Conservation (phyloP, 371 early-diverging fungal species). For the Rhizopus sp. region DNA sequence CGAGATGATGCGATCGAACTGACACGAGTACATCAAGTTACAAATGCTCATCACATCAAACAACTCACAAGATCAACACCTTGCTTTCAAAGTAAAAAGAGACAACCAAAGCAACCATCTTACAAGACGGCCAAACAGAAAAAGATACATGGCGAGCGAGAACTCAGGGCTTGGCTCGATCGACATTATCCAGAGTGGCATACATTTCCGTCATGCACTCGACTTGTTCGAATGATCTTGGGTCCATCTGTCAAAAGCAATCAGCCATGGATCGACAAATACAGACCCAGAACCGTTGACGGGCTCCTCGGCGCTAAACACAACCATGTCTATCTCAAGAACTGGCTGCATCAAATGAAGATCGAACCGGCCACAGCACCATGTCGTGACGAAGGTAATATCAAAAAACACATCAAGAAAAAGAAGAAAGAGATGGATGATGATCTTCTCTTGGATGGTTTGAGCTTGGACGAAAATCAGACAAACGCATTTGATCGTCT, state of each 20-base stretch:
- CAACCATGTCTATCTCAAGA: slow-evolving; percentile 27
- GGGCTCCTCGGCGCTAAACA: slow-evolving; percentile 30
- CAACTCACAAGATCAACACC: neutral
- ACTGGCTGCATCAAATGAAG: slow-evolving; percentile 46
- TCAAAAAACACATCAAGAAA: neutral
- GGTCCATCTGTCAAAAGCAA: neutral
- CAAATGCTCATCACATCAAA: neutral
- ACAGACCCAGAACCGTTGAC: slow-evolving; percentile 28
- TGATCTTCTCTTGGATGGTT: slow-evolving; percentile 1
- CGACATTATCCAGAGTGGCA: slow-evolving; percentile 19
- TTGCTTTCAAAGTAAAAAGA: neutral
- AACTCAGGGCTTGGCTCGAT: slow-evolving; percentile 7
- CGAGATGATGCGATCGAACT: neutral
- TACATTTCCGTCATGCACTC: slow-evolving; percentile 13
- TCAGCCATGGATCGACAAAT: slow-evolving; percentile 36
- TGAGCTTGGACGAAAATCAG: neutral
- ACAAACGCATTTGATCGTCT: neutral
- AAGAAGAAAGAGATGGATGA: slow-evolving; percentile 2
- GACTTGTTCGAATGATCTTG: neutral
- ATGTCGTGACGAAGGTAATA: neutral
- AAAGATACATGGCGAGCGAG: neutral
- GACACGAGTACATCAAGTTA: neutral
- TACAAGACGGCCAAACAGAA: neutral
- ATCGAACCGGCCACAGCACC: slow-evolving; percentile 28
- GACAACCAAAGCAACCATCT: neutral